A percentile compares a stretch with the other conserved stretches of the same genome.
Conservation (phyloP, 768 basidiomycete genomes). For the Coprinopsis marcescibilis region DNA sequence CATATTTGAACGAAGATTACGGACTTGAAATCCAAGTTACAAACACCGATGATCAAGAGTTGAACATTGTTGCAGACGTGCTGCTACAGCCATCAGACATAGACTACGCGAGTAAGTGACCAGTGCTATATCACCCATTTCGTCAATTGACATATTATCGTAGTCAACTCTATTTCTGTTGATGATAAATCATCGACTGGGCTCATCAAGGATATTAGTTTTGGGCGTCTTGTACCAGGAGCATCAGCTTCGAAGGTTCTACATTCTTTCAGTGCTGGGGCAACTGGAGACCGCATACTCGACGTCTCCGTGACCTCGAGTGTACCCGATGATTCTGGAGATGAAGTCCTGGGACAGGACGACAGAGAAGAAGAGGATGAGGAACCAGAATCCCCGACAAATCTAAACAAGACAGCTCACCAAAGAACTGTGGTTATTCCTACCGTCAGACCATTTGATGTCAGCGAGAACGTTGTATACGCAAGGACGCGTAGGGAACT, state of each 20-base stretch:
- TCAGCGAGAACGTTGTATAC: slow-evolving; percentile 51
- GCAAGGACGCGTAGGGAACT: slow-evolving; percentile 33
- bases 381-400: slow-evolving; percentile 18
- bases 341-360: too few species aligned
- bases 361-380: slow-evolving; percentile 16
- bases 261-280: slow-evolving; percentile 54
- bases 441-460: slow-evolving; percentile 55
- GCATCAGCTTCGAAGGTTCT: slow-evolving; percentile 56
- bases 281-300: slow-evolving; percentile 63
- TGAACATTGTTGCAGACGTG: slow-evolving; percentile 68
- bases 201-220: slow-evolving; percentile 65
- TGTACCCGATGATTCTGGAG: slow-evolving; percentile 19
- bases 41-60: slow-evolving; percentile 64
- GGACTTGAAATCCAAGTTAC: slow-evolving; percentile 65
- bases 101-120: slow-evolving; percentile 58
- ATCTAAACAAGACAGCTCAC: slow-evolving; percentile 47
- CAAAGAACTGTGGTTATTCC: slow-evolving; percentile 64
- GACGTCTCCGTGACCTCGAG: slow-evolving; percentile 78
- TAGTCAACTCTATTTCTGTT: slow-evolving; percentile 58
- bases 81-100: slow-evolving; percentile 77
- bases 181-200: slow-evolving; percentile 61
- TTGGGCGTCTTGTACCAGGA: slow-evolving; percentile 61
- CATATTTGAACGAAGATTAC: slow-evolving; percentile 77
- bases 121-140: background rate
- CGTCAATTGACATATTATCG: background rate